Base-by-base conservation (phyloP, 129 eudicot species). In the Pseudognaphalium luteoalbum region DNA sequence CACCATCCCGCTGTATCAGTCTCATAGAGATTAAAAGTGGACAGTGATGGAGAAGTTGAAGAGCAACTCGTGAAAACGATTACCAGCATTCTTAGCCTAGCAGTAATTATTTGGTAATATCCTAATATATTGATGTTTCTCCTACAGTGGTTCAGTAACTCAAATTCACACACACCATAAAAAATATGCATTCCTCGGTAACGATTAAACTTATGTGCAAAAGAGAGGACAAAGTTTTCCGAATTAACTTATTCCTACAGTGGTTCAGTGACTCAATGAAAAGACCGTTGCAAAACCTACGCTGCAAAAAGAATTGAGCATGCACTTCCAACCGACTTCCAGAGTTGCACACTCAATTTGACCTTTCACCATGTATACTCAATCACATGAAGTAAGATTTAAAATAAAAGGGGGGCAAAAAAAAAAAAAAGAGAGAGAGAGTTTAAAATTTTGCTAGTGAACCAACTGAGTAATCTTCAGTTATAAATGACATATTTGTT, bases 11-110 rank as follows among this genome's bases (percentile, higher is more conserved):
- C 21, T 29, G 22, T 76, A 8, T 66, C 29, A 22, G 68, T 54
- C 42, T 66, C 9, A 12, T 76, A 7, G 56, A 50, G 33, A 51
- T 22, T 51, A 10, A 34, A 76, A 66, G 63, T 39, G 64, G 41
- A 65, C 37, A 56, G 10, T 56, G 59, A 41, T 4, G 17, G 39
- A 73, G 41, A 39, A 35, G 11, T 37, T 15, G 6, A 34, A 60
- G 52, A 59, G 76, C 33, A 33, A 54, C 51, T 41, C 3, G 16
- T 20, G 4, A 37, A 65, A 66, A 34, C 17, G 17, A 44, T 11
- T 44, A 65, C 47, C 33, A 32, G 28, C 75, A 29, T 32, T 52
- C 9, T 30, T 34, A 52, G 76, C 17, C 76, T 71, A 32, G 51
- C 35, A 54, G 20, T 33, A n/a, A 52, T 33, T 10, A 52, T 52